phyloP scores from a whole-genome alignment of 768 basidiomycete species.

The Leccinellum albellum region DNA sequence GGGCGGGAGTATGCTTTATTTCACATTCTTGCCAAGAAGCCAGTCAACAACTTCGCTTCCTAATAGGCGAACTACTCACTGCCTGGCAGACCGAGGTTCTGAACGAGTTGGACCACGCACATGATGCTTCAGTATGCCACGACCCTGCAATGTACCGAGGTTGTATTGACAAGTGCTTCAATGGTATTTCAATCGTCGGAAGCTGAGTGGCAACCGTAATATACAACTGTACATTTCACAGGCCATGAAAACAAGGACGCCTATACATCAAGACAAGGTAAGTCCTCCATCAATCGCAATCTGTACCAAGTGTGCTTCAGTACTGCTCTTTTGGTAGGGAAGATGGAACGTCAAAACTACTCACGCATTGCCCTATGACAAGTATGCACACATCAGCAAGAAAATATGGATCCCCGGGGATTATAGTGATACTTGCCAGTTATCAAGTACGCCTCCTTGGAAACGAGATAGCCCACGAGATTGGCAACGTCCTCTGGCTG shows the following conservation, averaged over 20 bases:
- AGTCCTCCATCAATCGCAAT: not conserved
- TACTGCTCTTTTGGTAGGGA: not conserved
- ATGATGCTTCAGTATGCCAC: not conserved
- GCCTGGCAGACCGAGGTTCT: not conserved
- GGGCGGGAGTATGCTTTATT: not conserved
- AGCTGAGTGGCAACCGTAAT: not conserved
- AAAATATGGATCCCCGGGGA: not conserved
- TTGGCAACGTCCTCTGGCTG: constrained; percentile 34
- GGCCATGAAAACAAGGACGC: not conserved
- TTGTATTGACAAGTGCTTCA: not conserved
- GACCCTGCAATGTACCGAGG: no score
- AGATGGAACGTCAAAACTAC: not conserved
- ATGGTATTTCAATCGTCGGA: not conserved
- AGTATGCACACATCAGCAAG: not conserved
- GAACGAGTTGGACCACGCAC: not conserved
- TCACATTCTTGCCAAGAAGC: not conserved
- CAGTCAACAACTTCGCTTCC: no score
- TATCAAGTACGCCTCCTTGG: constrained; percentile 35
- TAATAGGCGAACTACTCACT: not conserved
- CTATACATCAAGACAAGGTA: not conserved
- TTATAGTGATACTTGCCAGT: constrained; percentile 25
- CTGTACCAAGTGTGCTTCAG: not conserved
- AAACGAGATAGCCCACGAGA: constrained; percentile 36
- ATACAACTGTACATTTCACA: not conserved
- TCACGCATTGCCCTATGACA: not conserved